A percentile compares a stretch with the other conserved stretches of the same genome.
phyloP scores from a whole-genome alignment of 768 basidiomycete genomes.

The Podaxis sp. region DNA sequence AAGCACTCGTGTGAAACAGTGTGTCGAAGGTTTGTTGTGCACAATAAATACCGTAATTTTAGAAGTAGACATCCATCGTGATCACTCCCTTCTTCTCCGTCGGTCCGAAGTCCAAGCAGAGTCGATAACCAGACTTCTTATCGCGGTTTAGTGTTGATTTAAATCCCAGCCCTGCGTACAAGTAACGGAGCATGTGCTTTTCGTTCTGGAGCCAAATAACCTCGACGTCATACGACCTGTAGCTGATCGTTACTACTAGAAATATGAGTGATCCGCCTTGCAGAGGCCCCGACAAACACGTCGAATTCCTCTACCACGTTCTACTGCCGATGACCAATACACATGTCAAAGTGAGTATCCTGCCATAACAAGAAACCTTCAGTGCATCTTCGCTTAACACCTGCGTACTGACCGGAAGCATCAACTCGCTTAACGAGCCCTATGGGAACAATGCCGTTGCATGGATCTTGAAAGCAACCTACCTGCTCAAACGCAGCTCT shows the following conservation, averaged over 20 bases:
- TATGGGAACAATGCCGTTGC: conserved; percentile 2
- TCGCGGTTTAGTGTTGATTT: background rate
- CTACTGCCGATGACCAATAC: conserved; percentile 8
- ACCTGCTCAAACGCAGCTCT: background rate
- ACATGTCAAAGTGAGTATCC: background rate
- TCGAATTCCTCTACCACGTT: conserved; percentile 1
- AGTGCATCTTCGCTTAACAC: conserved; percentile 6
- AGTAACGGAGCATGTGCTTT: conserved; percentile 8
- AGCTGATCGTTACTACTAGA: background rate
- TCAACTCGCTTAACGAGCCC: conserved; percentile 4
- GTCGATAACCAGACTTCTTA: background rate
- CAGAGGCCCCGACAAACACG: background rate
- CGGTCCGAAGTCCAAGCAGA: background rate
- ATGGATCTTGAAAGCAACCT: background rate
- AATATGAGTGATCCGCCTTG: conserved; percentile 5
- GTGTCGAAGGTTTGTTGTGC: background rate
- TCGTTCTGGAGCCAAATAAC: background rate
- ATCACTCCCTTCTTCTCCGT: background rate
- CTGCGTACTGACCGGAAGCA: conserved; percentile 9
- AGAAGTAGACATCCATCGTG: background rate
- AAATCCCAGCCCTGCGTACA: background rate
- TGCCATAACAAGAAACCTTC: conserved; percentile 2
- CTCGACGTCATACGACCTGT: conserved; percentile 2
- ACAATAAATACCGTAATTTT: background rate
- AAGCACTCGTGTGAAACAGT: background rate